Evolutionary conservation across 805 yeast genomes (phyloP).

Genomic region (Komagataella kurtzmanii): DNA sequence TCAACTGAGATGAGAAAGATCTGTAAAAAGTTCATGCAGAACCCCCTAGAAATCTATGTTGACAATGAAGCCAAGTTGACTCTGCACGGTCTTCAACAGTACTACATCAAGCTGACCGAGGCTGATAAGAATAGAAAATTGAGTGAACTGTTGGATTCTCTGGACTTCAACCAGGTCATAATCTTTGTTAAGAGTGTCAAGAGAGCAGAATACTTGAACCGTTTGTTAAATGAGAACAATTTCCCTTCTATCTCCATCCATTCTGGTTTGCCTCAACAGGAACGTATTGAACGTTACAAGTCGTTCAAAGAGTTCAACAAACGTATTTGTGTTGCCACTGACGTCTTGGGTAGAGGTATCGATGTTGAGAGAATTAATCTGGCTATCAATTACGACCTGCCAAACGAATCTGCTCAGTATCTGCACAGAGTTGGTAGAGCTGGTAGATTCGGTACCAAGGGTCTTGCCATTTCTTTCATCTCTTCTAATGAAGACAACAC

Average conservation of each 20-base stretch:
- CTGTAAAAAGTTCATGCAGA: slow-evolving; percentile 96
- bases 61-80: slow-evolving; percentile 97
- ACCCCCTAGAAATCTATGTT: slow-evolving; percentile 92
- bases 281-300: slow-evolving; percentile 93
- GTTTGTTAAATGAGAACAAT: slow-evolving; percentile 77
- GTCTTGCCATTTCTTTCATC: slow-evolving; percentile 88
- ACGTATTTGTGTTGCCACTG: slow-evolving; percentile 97
- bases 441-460: slow-evolving; percentile 99
- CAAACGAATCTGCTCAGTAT: slow-evolving; percentile 94
- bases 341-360: slow-evolving; percentile 98
- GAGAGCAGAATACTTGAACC: slow-evolving; percentile 88
- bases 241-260: slow-evolving; percentile 97
- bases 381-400: slow-evolving; percentile 96
- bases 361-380: slow-evolving; percentile 97
- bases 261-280: slow-evolving; percentile 91
- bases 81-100: slow-evolving; percentile 95
- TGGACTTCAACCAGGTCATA: slow-evolving; percentile 96
- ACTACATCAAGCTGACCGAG: slow-evolving; percentile 80
- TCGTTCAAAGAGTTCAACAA: slow-evolving; percentile 95
- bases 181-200: slow-evolving; percentile 85
- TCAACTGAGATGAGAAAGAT: slow-evolving; percentile 91
- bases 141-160: slow-evolving; percentile 82
- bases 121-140: slow-evolving; percentile 86
- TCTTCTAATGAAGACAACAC: slow-evolving; percentile 79
- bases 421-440: slow-evolving; percentile 99